phyloP scores from a whole-genome alignment of 208 protist genomes.

The Trypanosoma mega region DNA sequence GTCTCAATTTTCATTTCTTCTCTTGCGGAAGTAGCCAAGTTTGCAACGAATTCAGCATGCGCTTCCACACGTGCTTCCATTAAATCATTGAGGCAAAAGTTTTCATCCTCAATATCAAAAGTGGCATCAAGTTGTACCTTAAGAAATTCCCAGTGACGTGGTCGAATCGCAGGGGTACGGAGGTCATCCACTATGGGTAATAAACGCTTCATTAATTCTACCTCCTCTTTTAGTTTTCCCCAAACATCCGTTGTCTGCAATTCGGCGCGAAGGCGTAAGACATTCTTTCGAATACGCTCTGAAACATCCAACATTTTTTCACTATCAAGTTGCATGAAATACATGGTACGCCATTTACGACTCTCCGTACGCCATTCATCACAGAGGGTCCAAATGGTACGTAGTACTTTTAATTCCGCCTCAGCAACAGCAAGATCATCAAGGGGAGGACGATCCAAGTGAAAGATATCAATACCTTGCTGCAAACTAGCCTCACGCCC shows the following conservation, averaged over 20 bases:
- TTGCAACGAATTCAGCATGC: constrained; percentile 93
- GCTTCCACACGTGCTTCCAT: constrained; percentile 94
- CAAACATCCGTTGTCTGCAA: constrained; percentile 94
- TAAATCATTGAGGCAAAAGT: constrained; percentile 94
- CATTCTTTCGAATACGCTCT: constrained; percentile 74
- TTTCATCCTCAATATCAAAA: constrained; percentile 91
- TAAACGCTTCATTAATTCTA: constrained; percentile 95
- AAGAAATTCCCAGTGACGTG: constrained; percentile 93
- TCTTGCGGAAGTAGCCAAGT: constrained; percentile 91
- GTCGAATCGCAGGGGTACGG: constrained; percentile 92
- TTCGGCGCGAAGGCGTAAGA: constrained; percentile 87
- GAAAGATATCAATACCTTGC: constrained; percentile 95
- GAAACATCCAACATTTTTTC: constrained; percentile 93
- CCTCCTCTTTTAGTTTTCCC: constrained; percentile 91
- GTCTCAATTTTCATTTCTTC: constrained; percentile 96
- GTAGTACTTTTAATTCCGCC: constrained; percentile 82
- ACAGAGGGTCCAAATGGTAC: constrained; percentile 90
- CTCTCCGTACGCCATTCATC: constrained; percentile 91
- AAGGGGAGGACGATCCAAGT: constrained; percentile 89
- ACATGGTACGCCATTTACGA: constrained; percentile 84
- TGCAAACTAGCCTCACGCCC: constrained; percentile 76
- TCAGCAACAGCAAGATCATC: constrained; percentile 90
- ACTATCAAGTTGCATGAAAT: constrained; percentile 91
- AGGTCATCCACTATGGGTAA: constrained; percentile 97
- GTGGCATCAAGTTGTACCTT: constrained; percentile 89